Evolutionary conservation across 352 stramenopile genomes (phyloP), one percentile per base, ranked within the genome.

Genomic region (Phytopythium boreale): DNA sequence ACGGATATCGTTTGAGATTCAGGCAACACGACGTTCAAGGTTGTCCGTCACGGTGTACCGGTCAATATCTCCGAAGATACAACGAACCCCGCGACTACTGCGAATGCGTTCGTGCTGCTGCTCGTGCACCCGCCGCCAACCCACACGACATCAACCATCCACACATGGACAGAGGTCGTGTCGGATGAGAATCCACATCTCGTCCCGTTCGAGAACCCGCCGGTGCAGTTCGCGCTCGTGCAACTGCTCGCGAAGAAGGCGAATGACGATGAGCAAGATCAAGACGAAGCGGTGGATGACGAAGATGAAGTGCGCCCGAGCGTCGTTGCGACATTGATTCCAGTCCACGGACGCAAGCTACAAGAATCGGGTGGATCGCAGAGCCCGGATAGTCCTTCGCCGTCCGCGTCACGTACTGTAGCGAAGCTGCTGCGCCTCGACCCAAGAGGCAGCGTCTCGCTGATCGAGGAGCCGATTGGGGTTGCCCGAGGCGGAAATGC

Each of bases 11-110:
- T 89, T 14, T 76, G 75, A 2, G 82, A 91, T 24, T 56, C 66
- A 10, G 78, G 79, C 24, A 87, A 72, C 37, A 69, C 73, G 34
- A 84, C 62, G 19, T 64, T 90, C 66, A 90, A 89, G 60, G 51
- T 75, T 6, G 41, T 70, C 19, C 69, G 71, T 19, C 66, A 87
- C 39, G 71, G 75, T 27, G 61, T 67, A 8, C 27, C 58, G 2
- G 61, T 63, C 9, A 83, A 70, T 27, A 75, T 90, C n/a, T 69
- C 77, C 7, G 82, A 88, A 61, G 82, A 90, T 52, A 24, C 51
- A 4, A 51, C 75, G 12, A 64, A 56, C 14, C 10, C 19, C 24
- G 15, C 22, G 2, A 7, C 56, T 24, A 24, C 56, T 4, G 43
- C 68, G 3, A 61, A 71, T 5, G 17, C 65, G 2, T 51, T 77